These are phyloP conservation scores for Candida argentea DNA, from an alignment of 805 yeast species.

Conservation along the genomic window DNA sequence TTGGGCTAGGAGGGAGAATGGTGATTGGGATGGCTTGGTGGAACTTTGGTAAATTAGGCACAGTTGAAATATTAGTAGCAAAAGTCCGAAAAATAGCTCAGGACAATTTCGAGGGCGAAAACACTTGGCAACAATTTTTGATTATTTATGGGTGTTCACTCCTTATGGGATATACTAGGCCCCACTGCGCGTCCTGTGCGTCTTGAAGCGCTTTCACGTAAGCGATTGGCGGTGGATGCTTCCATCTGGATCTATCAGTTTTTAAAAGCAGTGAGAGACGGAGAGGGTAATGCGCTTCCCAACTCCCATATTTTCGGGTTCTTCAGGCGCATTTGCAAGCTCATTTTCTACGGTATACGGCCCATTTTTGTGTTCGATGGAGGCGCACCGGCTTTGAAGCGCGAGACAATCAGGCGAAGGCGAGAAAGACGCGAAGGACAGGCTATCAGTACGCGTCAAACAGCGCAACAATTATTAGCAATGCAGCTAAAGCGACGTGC, in stretches of 20 bases:
- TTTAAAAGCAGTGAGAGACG: conserved; percentile 84
- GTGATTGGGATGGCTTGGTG: conserved; percentile 49
- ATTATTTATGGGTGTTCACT: conserved; percentile 80
- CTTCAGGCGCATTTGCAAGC: conserved; percentile 84
- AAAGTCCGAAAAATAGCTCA: no score
- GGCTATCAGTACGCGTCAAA: conserved; percentile 53
- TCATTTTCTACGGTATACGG: conserved; percentile 73
- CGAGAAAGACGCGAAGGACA: conserved; percentile 67
- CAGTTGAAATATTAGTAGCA: neutral
- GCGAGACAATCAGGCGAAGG: conserved; percentile 66
- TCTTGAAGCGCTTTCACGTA: conserved; percentile 72
- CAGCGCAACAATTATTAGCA: conserved; percentile 76
- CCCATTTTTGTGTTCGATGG: conserved; percentile 96
- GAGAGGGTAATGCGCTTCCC: conserved; percentile 64
- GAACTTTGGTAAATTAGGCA: conserved; percentile 42
- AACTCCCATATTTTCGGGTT: conserved; percentile 93
- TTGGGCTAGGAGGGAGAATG: conserved; percentile 66
- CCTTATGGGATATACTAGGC: conserved; percentile 85
- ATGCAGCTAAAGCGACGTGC: conserved; percentile 60
- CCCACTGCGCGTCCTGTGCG: conserved; percentile 88
- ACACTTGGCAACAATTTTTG: no score
- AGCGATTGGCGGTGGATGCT: conserved; percentile 88
- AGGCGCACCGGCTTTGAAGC: conserved; percentile 79
- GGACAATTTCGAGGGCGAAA: no score
- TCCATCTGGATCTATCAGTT: conserved; percentile 98